Evolutionary conservation across 768 basidiomycete species (phyloP).

Genomic region (Boletellus sp.): DNA sequence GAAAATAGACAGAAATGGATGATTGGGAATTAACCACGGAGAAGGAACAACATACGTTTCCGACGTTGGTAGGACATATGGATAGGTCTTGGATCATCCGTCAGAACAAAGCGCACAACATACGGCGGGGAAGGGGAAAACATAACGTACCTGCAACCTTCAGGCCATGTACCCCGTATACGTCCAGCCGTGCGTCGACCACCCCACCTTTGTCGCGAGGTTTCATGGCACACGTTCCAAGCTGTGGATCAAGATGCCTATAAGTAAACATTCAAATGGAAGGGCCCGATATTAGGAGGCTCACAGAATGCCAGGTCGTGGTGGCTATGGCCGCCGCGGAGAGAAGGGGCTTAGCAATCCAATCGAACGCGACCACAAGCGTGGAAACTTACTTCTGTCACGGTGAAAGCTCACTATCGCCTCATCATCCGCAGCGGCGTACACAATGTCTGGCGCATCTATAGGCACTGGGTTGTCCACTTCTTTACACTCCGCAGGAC

Average conservation of each 20-base stretch:
- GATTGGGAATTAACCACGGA: neutral
- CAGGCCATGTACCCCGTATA: conserved; percentile 56
- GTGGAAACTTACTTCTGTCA: conserved; percentile 6
- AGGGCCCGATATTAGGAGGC: neutral
- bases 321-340: neutral
- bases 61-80: conserved; percentile 26
- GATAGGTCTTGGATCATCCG: conserved; percentile 31
- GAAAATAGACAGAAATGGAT: neutral
- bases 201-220: conserved; percentile 56
- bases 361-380: no score
- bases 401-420: conserved; percentile 30
- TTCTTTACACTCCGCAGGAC: conserved; percentile 26
- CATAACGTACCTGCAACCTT: conserved; percentile 52
- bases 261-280: no score
- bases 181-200: conserved; percentile 56
- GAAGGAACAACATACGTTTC: conserved; percentile 13
- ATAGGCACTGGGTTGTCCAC: conserved; percentile 18
- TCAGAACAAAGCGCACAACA: neutral
- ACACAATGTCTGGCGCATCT: conserved; percentile 30
- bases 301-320: conserved; percentile 16
- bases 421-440: conserved; percentile 33
- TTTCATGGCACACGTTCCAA: conserved; percentile 71
- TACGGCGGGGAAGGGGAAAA: no score
- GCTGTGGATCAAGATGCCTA: conserved; percentile 40
- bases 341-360: neutral